These are phyloP conservation scores for Vaccinium darrowii DNA, from an alignment of 148 eudicot species.

Conservation along the genomic window DNA sequence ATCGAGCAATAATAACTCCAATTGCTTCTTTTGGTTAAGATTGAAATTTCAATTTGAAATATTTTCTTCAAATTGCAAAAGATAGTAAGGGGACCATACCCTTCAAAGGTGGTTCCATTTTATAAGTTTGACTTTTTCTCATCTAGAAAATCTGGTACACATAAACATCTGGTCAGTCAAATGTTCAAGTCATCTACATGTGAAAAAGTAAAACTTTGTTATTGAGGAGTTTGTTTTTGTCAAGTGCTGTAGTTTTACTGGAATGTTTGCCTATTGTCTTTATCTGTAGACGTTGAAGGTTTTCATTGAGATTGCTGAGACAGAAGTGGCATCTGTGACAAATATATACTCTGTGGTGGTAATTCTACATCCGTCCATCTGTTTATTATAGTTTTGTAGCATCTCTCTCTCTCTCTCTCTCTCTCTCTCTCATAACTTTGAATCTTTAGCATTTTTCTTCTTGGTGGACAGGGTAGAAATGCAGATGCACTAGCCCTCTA, in stretches of 20 bases:
- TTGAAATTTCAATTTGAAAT: not conserved
- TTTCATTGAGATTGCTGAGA: conserved; percentile 64
- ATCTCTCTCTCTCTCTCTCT: not conserved
- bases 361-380: conserved; percentile 23
- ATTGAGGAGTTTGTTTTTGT: not conserved
- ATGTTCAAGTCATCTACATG: not conserved
- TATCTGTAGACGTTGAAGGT: conserved; percentile 61
- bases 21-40: not conserved
- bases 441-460: conserved; percentile 21
- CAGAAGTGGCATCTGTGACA: conserved; percentile 72
- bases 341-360: conserved; percentile 75
- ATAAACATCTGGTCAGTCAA: not conserved
- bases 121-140: not conserved
- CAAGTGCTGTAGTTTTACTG: not conserved
- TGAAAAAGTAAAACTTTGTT: not conserved
- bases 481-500: conserved; percentile 89
- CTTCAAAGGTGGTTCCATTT: not conserved
- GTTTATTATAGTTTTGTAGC: not conserved
- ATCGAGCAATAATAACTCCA: not conserved
- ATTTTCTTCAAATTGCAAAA: not conserved
- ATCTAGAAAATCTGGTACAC: not conserved
- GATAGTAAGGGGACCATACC: not conserved
- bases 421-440: not conserved
- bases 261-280: not conserved
- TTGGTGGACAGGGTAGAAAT: conserved; percentile 74